Conservation (phyloP, 306 rosid species). For the Trifolium repens region DNA sequence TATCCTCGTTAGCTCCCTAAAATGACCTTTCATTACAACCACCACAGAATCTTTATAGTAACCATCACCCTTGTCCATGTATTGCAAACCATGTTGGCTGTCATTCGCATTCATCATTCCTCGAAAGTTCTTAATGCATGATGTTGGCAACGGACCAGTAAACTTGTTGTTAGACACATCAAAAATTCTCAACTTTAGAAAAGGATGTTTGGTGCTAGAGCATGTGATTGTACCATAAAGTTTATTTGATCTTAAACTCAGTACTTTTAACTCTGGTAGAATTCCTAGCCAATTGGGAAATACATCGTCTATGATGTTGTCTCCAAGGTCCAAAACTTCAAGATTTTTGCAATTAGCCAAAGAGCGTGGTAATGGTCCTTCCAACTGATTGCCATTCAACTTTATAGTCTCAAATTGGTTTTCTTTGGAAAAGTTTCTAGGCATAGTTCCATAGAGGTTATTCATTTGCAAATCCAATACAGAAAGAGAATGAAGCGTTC, state of each 20-base stretch:
- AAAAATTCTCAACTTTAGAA: slow-evolving; percentile 33
- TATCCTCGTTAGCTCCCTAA: not conserved
- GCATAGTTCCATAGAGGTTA: slow-evolving; percentile 38
- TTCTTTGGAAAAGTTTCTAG: not conserved
- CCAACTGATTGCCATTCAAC: slow-evolving; percentile 40
- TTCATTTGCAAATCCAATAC: slow-evolving; percentile 43
- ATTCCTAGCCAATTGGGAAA: slow-evolving; percentile 26
- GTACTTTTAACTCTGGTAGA: not conserved
- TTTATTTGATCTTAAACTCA: not conserved
- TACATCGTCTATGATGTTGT: no score
- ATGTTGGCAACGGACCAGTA: slow-evolving; percentile 41
- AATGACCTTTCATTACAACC: slow-evolving; percentile 33
- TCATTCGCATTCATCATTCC: slow-evolving; percentile 36
- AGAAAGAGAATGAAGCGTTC: not conserved
- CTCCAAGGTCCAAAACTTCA: no score
- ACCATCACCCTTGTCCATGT: not conserved
- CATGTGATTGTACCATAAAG: slow-evolving; percentile 42
- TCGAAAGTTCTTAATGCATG: slow-evolving; percentile 39
- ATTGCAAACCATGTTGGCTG: not conserved
- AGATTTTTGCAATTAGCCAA: no score
- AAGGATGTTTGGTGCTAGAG: not conserved
- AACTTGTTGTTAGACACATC: slow-evolving; percentile 47
- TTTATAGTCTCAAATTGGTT: slow-evolving; percentile 11
- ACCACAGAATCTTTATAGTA: slow-evolving; percentile 17
- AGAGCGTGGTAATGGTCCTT: not conserved